Evolutionary conservation across 2,329 filamentous ascomycete genomes (phyloP), one percentile per base, ranked within the genome.

Genomic region (Dothistroma pini): DNA sequence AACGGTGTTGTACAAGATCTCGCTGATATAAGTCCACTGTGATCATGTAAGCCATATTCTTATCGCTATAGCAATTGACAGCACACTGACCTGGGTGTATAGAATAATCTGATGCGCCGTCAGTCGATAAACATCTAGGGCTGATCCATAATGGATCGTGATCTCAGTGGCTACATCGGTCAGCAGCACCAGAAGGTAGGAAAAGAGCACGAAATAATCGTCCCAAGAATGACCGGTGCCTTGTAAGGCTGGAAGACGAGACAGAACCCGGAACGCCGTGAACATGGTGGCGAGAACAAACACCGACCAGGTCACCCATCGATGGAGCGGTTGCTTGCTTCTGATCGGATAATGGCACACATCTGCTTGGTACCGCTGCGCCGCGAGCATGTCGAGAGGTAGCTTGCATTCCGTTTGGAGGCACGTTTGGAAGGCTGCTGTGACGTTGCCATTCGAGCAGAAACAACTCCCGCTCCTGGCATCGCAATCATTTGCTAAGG

Each of bases 191-290:
- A 65, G 54, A 31, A 56, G 50, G 25, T 65, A 63, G 12, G 57
- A 57, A 35, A 60, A 56, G 32, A 63, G 35, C 2, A 65, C 60
- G 3, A 67, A 57, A 57, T 60, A 60, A 34, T 67, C 65, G 51
- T 67, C 65, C 63, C 61, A 67, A 29, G 59, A 57, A 53, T 56
- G 60, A 31, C 65, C 65, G 34, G 59, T 67, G 10, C 65, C 65
- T 32, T 62, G 57, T 16, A 67, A 50, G 5, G 50, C 44, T 21
- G 55, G 58, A 53, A 58, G 60, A 54, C 65, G 58, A 16, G 65
- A 63, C 8, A 67, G 34, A 8, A 65, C 51, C 29, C 65, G 51
- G 19, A 63, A 60, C 3, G 56, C 50, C 11, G 65, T 55, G 52
- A 67, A 67, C 4, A 65, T 54, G 8, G 60, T 54, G 7, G 57